Base-by-base conservation (phyloP, 441 rosid genomes). In the Syzygium malaccense region DNA sequence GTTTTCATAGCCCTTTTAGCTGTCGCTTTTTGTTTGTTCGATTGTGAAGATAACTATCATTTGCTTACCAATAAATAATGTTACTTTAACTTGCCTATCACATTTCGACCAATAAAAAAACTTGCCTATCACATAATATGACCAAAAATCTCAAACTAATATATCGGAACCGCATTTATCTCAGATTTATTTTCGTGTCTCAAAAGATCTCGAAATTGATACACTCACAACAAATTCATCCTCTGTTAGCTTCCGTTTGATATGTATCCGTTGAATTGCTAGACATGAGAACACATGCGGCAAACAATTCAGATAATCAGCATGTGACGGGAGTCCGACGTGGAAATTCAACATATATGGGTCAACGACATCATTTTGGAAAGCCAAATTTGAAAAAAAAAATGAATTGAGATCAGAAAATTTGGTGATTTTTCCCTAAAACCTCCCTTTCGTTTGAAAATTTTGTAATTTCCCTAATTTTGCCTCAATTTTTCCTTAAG, bases 151-250 rank as follows among this genome's bases (percentile, higher is more conserved):
- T 14, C 12, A 37, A 37, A 37, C 0, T 0, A 17, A 15, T 71
- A 37, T 71, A 20, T 37, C 5, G 1, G 0, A 3, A 13, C n/a
- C 14, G 4, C 15, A 1, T 3, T 12, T 5, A 37, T 71, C 49
- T 71, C 17, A 37, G 0, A 37, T 3, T 5, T 20, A 2, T 20
- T 37, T 71, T 37, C 1, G 0, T 37, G 1, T 5, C 14, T 6
- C 4, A 4, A 37, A 71, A 71, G 28, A 71, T 7, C 26, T 37
- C 6, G 9, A 71, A 71, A 37, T 37, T 11, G 4, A 1, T 71
- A 20, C 0, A 37, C 17, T 0, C 13, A 9, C 7, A 3, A 37
- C 0, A 2, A 71, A 37, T 37, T 19, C 1, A 0, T 0, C 23
- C 6, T 15, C 3, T 9, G 8, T 64, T 64, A 15, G 11, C 3